Conservation (phyloP, 2,329 filamentous ascomycete genomes). For the Colletotrichum musae region DNA sequence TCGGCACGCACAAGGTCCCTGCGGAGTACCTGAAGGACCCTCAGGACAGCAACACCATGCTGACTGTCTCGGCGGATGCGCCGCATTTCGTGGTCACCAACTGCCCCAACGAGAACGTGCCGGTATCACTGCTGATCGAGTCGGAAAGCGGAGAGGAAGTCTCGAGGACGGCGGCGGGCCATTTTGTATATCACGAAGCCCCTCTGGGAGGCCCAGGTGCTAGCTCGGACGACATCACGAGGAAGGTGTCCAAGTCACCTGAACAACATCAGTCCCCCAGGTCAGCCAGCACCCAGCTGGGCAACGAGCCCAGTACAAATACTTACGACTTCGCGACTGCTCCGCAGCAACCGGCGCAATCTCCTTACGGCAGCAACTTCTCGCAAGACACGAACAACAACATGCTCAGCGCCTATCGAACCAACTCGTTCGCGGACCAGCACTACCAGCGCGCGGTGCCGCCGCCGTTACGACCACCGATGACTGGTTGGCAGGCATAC, state of each 20-base stretch:
- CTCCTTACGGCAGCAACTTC: conserved; percentile 55
- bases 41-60: conserved; percentile 73
- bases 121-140: conserved; percentile 68
- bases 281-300: conserved; percentile 47
- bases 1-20: conserved; percentile 80
- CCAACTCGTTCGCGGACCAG: conserved; percentile 63
- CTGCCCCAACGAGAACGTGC: conserved; percentile 65
- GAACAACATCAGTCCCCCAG: conserved; percentile 57
- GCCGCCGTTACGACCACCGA: conserved; percentile 54
- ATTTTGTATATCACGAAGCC: conserved; percentile 61
- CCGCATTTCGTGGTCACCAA: conserved; percentile 72
- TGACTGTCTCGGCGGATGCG: conserved; percentile 79
- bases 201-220: conserved; percentile 48
- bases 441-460: conserved; percentile 57
- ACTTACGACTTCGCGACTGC: conserved; percentile 70
- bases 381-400: conserved; percentile 61
- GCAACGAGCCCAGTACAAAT: conserved; percentile 63
- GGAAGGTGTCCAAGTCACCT: conserved; percentile 59
- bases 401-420: conserved; percentile 71
- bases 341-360: conserved; percentile 52
- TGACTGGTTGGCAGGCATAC: conserved; percentile 60
- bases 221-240: conserved; percentile 58
- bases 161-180: conserved; percentile 62
- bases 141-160: conserved; percentile 67
- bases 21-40: conserved; percentile 75